Evolutionary conservation across 2,329 filamentous ascomycete species (phyloP), one percentile per base, ranked within the genome.

Genomic region (Penicillium sp.): DNA sequence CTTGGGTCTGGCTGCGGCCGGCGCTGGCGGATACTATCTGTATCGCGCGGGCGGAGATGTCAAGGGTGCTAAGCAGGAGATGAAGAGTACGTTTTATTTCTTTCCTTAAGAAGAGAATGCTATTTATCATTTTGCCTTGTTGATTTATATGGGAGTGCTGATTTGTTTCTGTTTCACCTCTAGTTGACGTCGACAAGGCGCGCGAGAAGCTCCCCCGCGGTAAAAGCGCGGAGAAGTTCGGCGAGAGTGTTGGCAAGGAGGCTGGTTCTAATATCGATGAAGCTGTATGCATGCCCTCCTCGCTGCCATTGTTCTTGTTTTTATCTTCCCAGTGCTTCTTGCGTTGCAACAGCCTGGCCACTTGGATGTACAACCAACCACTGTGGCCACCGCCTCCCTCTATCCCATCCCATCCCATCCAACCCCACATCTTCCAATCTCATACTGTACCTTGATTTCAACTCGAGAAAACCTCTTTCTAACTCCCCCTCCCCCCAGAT

Each of bases 1-100:
- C 69, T 68, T 81, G 35, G 76, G 89, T 70, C 79, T 88, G 68
- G 86, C 83, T 62, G 88, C 86, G 67, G 89, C 85, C 35, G 87
- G 86, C 71, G 90, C 88, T 67, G 82, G 88, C 61, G 92, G 91
- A 47, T 98, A 97, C 85, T 98, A 98, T 83, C 86, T 98, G 65
- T 99, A 96, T 84, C 84, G 81, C 56, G 90, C 93, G 17, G 94
- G 94, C 64, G 93, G 94, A 61, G 86, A 88, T 77, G 85, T 92
- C 56, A 91, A 90, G 79, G 88, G 86, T 54, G 94, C 93, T n/a
- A 88, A 93, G 85, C 91, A 94, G 84, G 84, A 95, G 78, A 85
- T 91, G 69, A 91, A 97, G 83, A 86, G 94, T 97, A 81, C 50
- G 88, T 81, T 26, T 26, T 19, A 7, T 49, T 15, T 53, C 44